phyloP scores from a whole-genome alignment of 805 yeast species.

The Torulaspora quercuum region DNA sequence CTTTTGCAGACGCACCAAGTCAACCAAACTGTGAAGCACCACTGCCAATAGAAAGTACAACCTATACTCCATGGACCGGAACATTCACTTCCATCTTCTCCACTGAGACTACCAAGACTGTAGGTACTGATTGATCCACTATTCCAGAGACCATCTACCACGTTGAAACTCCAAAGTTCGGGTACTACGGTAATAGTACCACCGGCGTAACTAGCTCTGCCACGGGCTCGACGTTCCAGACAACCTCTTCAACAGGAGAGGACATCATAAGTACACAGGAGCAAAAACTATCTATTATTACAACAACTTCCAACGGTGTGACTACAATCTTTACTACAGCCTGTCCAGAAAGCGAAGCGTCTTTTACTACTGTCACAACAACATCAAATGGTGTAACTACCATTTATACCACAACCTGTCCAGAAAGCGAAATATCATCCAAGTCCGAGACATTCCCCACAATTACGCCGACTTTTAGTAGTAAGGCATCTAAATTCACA shows the following conservation, averaged over 20 bases:
- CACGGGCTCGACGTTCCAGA: too few species aligned
- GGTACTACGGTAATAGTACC: background rate
- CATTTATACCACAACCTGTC: background rate
- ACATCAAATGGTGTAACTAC: conserved; percentile 1
- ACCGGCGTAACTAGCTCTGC: conserved; percentile 2
- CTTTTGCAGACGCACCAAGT: conserved; percentile 5
- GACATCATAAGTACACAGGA: too few species aligned
- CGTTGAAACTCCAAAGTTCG: conserved; percentile 10
- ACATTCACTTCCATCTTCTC: conserved; percentile 8
- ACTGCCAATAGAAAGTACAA: conserved; percentile 7
- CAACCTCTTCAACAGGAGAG: too few species aligned
- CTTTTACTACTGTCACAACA: background rate
- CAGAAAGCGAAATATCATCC: background rate
- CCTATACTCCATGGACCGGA: conserved; percentile 7
- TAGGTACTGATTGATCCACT: conserved; percentile 10
- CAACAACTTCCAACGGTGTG: conserved; percentile 1
- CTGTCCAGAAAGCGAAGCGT: conserved; percentile 1
- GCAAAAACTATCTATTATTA: background rate
- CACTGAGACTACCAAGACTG: conserved; percentile 4
- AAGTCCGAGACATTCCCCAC: background rate
- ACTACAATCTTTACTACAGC: background rate
- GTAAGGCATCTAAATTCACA: too few species aligned
- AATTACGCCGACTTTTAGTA: background rate
- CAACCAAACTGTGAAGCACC: conserved; percentile 9
- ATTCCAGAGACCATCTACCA: conserved; percentile 8